Evolutionary conservation across 2,329 filamentous ascomycete genomes (phyloP), one percentile per base, ranked within the genome.

Genomic region (Calonectria pseudoturangicola): DNA sequence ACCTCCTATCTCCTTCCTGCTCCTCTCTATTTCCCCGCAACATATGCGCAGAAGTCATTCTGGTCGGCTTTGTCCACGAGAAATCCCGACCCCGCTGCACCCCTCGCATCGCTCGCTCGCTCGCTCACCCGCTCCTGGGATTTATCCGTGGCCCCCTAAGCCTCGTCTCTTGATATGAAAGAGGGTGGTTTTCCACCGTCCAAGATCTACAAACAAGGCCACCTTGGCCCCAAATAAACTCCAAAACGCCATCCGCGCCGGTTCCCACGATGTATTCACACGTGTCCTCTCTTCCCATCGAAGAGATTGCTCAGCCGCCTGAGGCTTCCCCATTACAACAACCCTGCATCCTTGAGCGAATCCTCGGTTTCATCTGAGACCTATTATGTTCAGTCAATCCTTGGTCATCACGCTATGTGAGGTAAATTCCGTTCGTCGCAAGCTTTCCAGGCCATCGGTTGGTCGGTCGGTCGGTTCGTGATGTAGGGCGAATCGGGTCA

Each of bases 151-250:
- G 43, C 72, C 28, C 28, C 33, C 43, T 68, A 51, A 54, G 73
- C 73, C 79, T 77, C 75, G 73, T 84, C 82, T 86, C 84, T 86
- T 85, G 84, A 84, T 82, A 81, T 81, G 76, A 77, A 78, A 83
- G 81, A 86, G 82, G 81, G 82, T 84, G 82, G 83, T 87, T 83
- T 81, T 85, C 83, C 82, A 85, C 82, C 82, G 81, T 85, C 82
- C 83, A 86, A 87, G 86, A 86, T 84, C 83, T 85, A 84, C 83
- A 84, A 81, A 82, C 79, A 80, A 81, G 76, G 72, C 80, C 79
- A 70, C 51, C 62, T 75, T 33, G 66, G 72, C 73, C 54, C 76
- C 36, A 77, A 86, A 63, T 36, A 76, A 85, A 63, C 70, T 77
- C 84, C 76, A 73, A 79, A 80, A 81, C 77, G 78, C 76, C 78